These are phyloP conservation scores for Talaromyces atroroseus DNA, from an alignment of 2,329 filamentous ascomycete genomes.

Conservation along the genomic window DNA sequence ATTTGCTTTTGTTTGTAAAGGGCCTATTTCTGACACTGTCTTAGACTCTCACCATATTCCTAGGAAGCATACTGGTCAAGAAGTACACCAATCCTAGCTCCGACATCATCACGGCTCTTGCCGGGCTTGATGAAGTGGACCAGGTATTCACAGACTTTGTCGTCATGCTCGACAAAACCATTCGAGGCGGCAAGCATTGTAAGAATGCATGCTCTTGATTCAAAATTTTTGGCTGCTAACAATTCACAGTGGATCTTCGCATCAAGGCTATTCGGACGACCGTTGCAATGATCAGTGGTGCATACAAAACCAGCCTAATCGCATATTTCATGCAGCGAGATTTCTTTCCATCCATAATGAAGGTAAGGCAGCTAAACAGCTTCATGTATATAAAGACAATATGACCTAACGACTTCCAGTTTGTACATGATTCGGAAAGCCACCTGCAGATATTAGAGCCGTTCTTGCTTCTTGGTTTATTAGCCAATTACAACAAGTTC, in stretches of 20 bases:
- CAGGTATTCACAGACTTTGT: constrained; percentile 84
- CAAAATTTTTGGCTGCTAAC: background rate
- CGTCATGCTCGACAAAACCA: constrained; percentile 70
- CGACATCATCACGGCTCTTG: constrained; percentile 84
- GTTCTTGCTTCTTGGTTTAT: constrained; percentile 74
- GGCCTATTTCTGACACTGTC: background rate
- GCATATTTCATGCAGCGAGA: constrained; percentile 95
- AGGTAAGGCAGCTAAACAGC: constrained; percentile 51
- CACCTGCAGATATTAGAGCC: constrained; percentile 62
- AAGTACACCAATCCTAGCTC: constrained; percentile 93
- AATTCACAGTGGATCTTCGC: constrained; percentile 60
- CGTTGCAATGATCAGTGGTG: constrained; percentile 81
- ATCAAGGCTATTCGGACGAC: constrained; percentile 75
- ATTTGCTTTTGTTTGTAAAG: background rate
- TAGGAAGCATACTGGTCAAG: constrained; percentile 76
- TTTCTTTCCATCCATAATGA: constrained; percentile 90
- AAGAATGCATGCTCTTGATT: constrained; percentile 28
- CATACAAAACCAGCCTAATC: constrained; percentile 88
- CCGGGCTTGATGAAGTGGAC: constrained; percentile 85
- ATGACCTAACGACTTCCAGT: constrained; percentile 45
- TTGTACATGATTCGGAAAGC: constrained; percentile 72
- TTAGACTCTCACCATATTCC: constrained; percentile 83
- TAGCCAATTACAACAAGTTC: constrained; percentile 99
- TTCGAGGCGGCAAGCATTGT: constrained; percentile 69
- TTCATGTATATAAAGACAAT: background rate